These are phyloP conservation scores for Paxillus ammoniavirescens DNA, from an alignment of 768 basidiomycete genomes.

Conservation along the genomic window DNA sequence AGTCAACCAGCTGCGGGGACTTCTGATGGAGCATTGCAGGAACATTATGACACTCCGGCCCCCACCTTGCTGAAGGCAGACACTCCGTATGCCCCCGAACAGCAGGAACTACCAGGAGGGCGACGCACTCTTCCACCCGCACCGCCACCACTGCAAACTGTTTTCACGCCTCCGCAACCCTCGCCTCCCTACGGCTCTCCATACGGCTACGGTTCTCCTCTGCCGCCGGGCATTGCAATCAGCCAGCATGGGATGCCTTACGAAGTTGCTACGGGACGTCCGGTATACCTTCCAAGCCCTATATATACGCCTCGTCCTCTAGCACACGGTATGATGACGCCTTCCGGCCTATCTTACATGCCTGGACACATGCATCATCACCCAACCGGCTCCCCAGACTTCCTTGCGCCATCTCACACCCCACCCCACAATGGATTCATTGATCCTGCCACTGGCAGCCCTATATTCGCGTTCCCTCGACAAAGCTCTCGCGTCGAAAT, in stretches of 20 bases:
- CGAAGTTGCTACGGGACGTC: slow-evolving; percentile 78
- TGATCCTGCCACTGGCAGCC: slow-evolving; percentile 61
- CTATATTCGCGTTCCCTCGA: slow-evolving; percentile 75
- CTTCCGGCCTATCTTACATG: slow-evolving; percentile 50
- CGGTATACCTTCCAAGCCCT: slow-evolving; percentile 66
- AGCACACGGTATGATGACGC: slow-evolving; percentile 52
- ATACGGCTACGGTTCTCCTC: slow-evolving; percentile 53
- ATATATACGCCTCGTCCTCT: slow-evolving; percentile 70
- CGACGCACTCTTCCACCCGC: slow-evolving; percentile 35
- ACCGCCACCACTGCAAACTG: slow-evolving; percentile 44
- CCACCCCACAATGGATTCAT: slow-evolving; percentile 63
- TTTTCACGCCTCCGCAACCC: slow-evolving; percentile 38
- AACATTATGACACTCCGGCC: slow-evolving; percentile 25
- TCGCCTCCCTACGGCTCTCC: slow-evolving; percentile 69
- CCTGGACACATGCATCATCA: slow-evolving; percentile 64
- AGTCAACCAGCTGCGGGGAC: slow-evolving; percentile 5
- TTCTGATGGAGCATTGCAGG: slow-evolving; percentile 22
- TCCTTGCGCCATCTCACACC: slow-evolving; percentile 55
- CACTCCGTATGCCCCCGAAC: slow-evolving; percentile 19
- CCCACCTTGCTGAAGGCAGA: slow-evolving; percentile 31
- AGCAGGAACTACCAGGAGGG: slow-evolving; percentile 17
- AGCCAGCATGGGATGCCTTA: slow-evolving; percentile 78
- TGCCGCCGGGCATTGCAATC: slow-evolving; percentile 73
- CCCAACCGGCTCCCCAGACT: slow-evolving; percentile 61
- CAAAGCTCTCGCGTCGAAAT: slow-evolving; percentile 74